Base-by-base conservation (phyloP, 2,329 filamentous ascomycete genomes). In the Aspergillus eucalypticola region DNA sequence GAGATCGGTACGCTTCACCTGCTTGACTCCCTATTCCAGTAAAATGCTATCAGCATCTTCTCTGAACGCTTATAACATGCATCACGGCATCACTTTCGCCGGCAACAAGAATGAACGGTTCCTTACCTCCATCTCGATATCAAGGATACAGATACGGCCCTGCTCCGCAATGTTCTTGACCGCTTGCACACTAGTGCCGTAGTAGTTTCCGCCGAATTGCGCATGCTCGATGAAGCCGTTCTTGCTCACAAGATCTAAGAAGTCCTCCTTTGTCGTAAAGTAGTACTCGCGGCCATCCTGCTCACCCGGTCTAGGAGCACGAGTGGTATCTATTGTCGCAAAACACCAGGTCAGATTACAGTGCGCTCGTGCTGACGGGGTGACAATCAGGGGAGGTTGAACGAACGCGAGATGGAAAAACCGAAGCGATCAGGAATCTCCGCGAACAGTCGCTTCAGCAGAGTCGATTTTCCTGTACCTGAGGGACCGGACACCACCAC, bases 51-150 rank as follows among this genome's bases (percentile, higher is more conserved):
- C 19, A 64, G 52, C 58, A 39, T 32, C 44, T 8, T 54, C 51
- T 49, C 29, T 5, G 13, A 15, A 41, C 32, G 21, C 11, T 6
- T 41, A 23, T n/a, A 10, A 10, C 3, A 15, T 10, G 13, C 10
- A 39, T 35, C 32, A 11, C 32, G 32, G 32, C 11, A 35, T 35
- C 10, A 15, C 11, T 35, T 35, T 13, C 4, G 11, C 32, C 32
- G 32, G 32, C 32, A 35, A 13, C 32, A 35, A 13, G 32, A 35
- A 35, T 35, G 7, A 10, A 41, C 17, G 11, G 23, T n/a, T 32
- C 4, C 39, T 44, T 55, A 89, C 88, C 86, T 96, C 92, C 91
- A 97, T 96, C 83, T 97, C 94, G 73, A 97, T 98, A 75, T 98
- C 94, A 67, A 97, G 81, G 51, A 97, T 87, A 63, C 93, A 94